Evolutionary conservation across 176 grass and related monocot genomes (phyloP), one percentile per base, ranked within the genome.

Genomic region (Cocos nucifera): DNA sequence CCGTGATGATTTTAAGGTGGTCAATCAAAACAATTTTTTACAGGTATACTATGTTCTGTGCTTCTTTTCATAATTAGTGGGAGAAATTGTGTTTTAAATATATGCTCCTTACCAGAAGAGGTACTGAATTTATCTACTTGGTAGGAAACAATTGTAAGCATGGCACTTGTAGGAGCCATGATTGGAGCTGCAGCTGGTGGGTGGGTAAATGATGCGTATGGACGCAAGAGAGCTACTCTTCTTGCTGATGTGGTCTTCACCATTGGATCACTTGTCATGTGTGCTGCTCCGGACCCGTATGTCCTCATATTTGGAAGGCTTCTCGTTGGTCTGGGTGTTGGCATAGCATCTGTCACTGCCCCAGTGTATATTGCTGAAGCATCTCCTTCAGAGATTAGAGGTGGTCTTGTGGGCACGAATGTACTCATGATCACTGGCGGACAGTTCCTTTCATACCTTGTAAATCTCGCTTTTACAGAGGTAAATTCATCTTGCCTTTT

Each of bases 81-180:
- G 9, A 44, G 35, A 44, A 6, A 30, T 44, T 44, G 35, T 44
- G 9, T 44, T 44, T 44, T 12, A 44, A 44, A 44, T 12, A 14
- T 44, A 2, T 14, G 8, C 35, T 44, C 10, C 35, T 44, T 44
- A 44, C 14, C 35, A 44, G 9, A 44, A 21, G 20, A 51, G 20
- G 17, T 26, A 27, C 5, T 64, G 74, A 15, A 61, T 56, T 69
- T 6, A 27, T 80, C 56, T 69, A n/a, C 66, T 77, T 21, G 22
- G 7, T 75, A 96, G 92, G 92, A 97, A 73, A 97, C 92, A 22
- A 91, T 97, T 72, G 92, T 97, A 69, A 97, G 92, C 79, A 97
- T 97, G 92, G 84, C 92, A 58, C 59, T 97, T 52, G 80, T 85
- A 1, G 92, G 92, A 72, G 92, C 92, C 17, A 88, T 91, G 5